A percentile compares a stretch with the other conserved stretches of the same genome.
These are phyloP conservation scores for Lanzia echinophila DNA, from an alignment of 2,329 filamentous ascomycete genomes.

Conservation along the genomic window DNA sequence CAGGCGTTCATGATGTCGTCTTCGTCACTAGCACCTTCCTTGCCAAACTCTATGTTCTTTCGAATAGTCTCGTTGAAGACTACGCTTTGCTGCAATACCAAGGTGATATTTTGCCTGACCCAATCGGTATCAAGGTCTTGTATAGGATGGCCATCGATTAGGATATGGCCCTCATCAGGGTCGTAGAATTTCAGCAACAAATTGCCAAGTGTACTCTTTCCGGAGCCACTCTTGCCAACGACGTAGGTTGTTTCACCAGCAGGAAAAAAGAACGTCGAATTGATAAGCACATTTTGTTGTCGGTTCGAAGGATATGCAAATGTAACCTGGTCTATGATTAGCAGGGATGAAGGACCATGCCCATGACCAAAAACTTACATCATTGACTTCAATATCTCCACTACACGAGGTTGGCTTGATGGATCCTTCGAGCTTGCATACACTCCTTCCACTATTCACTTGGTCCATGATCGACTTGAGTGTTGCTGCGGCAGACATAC, in stretches of 20 bases:
- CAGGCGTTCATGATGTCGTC: conserved; percentile 56
- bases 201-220: conserved; percentile 83
- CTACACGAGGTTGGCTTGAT: conserved; percentile 40
- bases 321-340: conserved; percentile 49
- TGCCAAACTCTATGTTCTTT: conserved; percentile 71
- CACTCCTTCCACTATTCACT: conserved; percentile 22
- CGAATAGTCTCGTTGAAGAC: conserved; percentile 77
- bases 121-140: conserved; percentile 58
- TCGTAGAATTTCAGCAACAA: conserved; percentile 74
- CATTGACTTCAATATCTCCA: conserved; percentile 62
- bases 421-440: conserved; percentile 29
- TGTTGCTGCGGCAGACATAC: conserved; percentile 63
- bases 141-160: conserved; percentile 60
- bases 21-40: conserved; percentile 43
- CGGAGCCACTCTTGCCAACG: conserved; percentile 80
- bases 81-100: conserved; percentile 76
- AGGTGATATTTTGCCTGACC: conserved; percentile 69
- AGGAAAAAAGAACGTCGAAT: conserved; percentile 62
- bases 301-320: conserved; percentile 76
- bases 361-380: conserved; percentile 43
- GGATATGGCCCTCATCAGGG: conserved; percentile 56
- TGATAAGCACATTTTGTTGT: conserved; percentile 49
- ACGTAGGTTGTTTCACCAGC: conserved; percentile 71
- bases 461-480: conserved; percentile 44
- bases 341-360: not conserved